Base-by-base conservation (phyloP, 225 moss, liverwort and hornwort genomes). In the Asterella californica region DNA sequence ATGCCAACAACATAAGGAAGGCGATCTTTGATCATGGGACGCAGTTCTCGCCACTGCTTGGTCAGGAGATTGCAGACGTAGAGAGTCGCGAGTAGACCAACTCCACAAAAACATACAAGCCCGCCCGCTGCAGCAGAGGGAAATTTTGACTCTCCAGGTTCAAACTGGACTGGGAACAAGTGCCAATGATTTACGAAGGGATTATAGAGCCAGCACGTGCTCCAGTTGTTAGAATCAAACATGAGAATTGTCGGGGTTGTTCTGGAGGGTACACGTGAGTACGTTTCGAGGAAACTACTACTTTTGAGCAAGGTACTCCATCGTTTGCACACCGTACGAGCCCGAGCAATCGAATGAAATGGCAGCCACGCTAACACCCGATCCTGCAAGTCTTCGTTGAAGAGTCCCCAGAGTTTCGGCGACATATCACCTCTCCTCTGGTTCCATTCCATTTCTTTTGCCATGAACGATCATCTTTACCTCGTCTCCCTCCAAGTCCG, bases 161-260 rank as follows among this genome's bases (percentile, higher is more conserved):
- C 54, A 53, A 78, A 66, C 22, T 66, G 64, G 36, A 84, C 74
- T 9, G 78, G 79, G 75, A 84, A 81, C 10, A 66, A 46, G 55
- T 84, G 84, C 81, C 81, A 84, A 8, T 46, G 84, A 49, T 74
- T 66, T 15, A 48, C 81, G 66, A 60, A 21, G 27, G 78, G 78
- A 19, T 84, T 81, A 32, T 72, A 81, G 42, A 84, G 30, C 80
- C 84, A 84, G 15, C 77, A 80, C 8, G 62, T 74, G 77, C 73
- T 81, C 84, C 81, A 84, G 45, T 84, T 66, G 65, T 84, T 78
- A 12, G 81, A 76, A 70, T 84, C 84, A 72, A 84, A 81, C 70
- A 84, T 66, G 18, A 84, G 78, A 48, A 84, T 78, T 47, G 77
- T 77, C 0, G 77, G 72, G 11, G 33, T 9, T 2, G 32, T 64